phyloP scores from a whole-genome alignment of 805 yeast species.

The Lachancea lanzarotensis region DNA sequence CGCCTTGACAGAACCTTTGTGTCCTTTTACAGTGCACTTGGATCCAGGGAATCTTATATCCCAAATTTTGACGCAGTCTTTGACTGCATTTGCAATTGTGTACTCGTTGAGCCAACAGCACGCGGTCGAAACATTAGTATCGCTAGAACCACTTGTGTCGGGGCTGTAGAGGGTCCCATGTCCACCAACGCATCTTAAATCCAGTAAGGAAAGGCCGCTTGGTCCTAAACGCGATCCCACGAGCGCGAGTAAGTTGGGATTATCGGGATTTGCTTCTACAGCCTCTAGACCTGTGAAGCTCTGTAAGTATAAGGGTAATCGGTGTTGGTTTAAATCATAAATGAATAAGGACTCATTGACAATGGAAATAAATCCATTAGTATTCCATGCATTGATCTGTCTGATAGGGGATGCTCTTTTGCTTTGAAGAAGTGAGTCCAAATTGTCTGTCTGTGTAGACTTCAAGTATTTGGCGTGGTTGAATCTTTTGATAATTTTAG shows the following conservation, averaged over 20 bases:
- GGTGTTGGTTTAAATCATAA: slow-evolving; percentile 61
- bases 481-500: slow-evolving; percentile 71
- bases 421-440: slow-evolving; percentile 14
- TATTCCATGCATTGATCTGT: slow-evolving; percentile 16
- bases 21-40: slow-evolving; percentile 18
- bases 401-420: slow-evolving; percentile 17
- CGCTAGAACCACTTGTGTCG: slow-evolving; percentile 10
- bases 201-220: slow-evolving; percentile 70
- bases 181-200: slow-evolving; percentile 43
- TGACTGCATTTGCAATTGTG: slow-evolving; percentile 17
- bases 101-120: slow-evolving; percentile 23
- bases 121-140: slow-evolving; percentile 11
- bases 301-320: slow-evolving; percentile 22
- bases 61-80: slow-evolving; percentile 22
- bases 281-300: slow-evolving; percentile 21
- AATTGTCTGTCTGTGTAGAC: slow-evolving; percentile 11
- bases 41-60: slow-evolving; percentile 20
- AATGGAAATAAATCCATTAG: slow-evolving; percentile 45
- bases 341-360: slow-evolving; percentile 66
- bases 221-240: slow-evolving; percentile 52
- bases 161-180: slow-evolving; percentile 20
- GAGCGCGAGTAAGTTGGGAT: slow-evolving; percentile 45
- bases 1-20: slow-evolving; percentile 20
- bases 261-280: slow-evolving; percentile 32
- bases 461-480: slow-evolving; percentile 66